A percentile compares a stretch with the other conserved stretches of the same genome.
Evolutionary conservation across 1,284 basidiomycete species (phyloP).

Genomic region (Meripilus lineatus): DNA sequence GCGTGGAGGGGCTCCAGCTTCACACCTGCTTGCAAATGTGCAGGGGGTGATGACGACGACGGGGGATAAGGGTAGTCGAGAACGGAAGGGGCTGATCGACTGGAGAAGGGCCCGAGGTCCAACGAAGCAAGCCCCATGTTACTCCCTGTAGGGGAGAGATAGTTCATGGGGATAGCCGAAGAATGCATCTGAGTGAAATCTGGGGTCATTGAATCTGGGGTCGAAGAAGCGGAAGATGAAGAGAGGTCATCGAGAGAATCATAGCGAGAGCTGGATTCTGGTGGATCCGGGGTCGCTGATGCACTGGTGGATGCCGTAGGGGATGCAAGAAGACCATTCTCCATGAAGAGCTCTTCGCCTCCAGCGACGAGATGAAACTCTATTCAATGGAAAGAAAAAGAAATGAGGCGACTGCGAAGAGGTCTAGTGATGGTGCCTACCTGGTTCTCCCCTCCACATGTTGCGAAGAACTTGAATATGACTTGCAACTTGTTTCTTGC

Average conservation of each 20-base stretch:
- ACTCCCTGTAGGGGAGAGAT: neutral
- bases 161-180: neutral
- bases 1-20: conserved; percentile 28
- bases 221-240: conserved; percentile 13
- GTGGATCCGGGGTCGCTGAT: conserved; percentile 13
- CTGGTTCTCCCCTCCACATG: conserved; percentile 80
- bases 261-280: conserved; percentile 8
- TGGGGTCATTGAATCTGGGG: neutral
- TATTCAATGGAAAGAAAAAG: conserved; percentile 31
- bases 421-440: conserved; percentile 27
- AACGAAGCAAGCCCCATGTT: neutral
- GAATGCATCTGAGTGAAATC: conserved; percentile 1
- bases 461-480: conserved; percentile 79
- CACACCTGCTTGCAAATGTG: conserved; percentile 14
- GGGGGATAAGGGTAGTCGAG: conserved; percentile 1
- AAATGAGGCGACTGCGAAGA: conserved; percentile 13
- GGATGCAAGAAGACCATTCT: conserved; percentile 37
- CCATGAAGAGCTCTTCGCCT: conserved; percentile 63
- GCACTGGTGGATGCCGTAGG: conserved; percentile 18
- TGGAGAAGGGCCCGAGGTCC: neutral
- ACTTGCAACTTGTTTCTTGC: conserved; percentile 80
- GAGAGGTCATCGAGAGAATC: conserved; percentile 17
- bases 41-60: conserved; percentile 11
- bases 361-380: conserved; percentile 65
- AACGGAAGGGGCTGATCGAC: neutral